Percentiles rank a stretch among this genome's conserved stretches.
Evolutionary conservation across 2,329 filamentous ascomycete species (phyloP).

Genomic region (Exophiala xenobiotica): DNA sequence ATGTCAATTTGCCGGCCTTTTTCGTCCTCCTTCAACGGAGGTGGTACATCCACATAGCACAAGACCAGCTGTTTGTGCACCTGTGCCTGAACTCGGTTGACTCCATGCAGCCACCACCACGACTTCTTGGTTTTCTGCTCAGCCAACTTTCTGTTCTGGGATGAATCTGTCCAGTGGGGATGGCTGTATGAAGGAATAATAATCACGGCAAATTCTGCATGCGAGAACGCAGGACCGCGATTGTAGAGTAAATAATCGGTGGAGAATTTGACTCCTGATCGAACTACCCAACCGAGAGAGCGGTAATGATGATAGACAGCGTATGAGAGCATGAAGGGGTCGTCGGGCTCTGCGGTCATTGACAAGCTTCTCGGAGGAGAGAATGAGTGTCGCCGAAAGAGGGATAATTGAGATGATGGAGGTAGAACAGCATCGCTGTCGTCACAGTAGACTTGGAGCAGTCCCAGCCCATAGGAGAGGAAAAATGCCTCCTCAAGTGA

Average conservation of each 20-base stretch:
- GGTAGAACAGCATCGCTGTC: slow-evolving; percentile 46
- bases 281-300: slow-evolving; percentile 90
- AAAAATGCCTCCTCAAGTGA: slow-evolving; percentile 91
- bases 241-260: slow-evolving; percentile 94
- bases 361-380: slow-evolving; percentile 57
- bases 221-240: slow-evolving; percentile 87
- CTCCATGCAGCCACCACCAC: slow-evolving; percentile 68
- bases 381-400: slow-evolving; percentile 69
- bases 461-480: slow-evolving; percentile 75
- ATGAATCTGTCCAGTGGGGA: slow-evolving; percentile 63
- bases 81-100: slow-evolving; percentile 85
- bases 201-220: slow-evolving; percentile 87
- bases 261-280: slow-evolving; percentile 90
- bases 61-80: slow-evolving; percentile 88
- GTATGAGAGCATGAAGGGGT: slow-evolving; percentile 83
- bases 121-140: slow-evolving; percentile 46
- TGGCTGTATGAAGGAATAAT: slow-evolving; percentile 80
- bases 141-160: slow-evolving; percentile 51
- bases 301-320: slow-evolving; percentile 94
- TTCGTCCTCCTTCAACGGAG: slow-evolving; percentile 54
- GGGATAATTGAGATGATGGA: slow-evolving; percentile 58
- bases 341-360: slow-evolving; percentile 64
- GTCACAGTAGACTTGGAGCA: slow-evolving; percentile 58
- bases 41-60: slow-evolving; percentile 86
- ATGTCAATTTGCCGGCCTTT: slow-evolving; percentile 52